Base-by-base conservation (phyloP, 176 grass and related monocot species). In the Bolboschoenus planiculmis region DNA sequence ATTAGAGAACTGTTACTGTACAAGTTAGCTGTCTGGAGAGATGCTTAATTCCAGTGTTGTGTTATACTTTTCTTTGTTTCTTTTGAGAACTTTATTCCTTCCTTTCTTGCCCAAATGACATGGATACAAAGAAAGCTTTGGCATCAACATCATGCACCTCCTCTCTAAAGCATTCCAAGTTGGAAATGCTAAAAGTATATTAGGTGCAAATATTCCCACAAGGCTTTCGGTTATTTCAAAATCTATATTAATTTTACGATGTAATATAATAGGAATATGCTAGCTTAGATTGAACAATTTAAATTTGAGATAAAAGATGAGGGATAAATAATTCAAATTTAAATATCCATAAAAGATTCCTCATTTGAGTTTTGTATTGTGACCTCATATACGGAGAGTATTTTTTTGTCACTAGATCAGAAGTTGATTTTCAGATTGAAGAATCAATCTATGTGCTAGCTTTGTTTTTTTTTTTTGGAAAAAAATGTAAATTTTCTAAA, bases 11-110 rank as follows among this genome's bases (percentile, higher is more conserved):
- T 26, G 20, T 4, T 55, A 88, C 87, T 30, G 57, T 63, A 87
- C 56, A 86, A 64, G 79, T 86, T 90, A 90, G 87, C 89, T 98
- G 92, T 98, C 87, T 47, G 65, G 71, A 88, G 46, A 61, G 82
- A 90, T 99, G 87, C 87, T 86, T n/a, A n/a, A n/a, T n/a, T 68
- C 88, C 84, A 78, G 61, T 67, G 59, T n/a, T n/a, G 15, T 87
- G 13, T 84, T 85, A 81, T 87, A 68, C 86, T 88, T 94, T 92
- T 21, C 86, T 87, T 93, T 84, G 87, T 81, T 73, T 84, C 88
- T 80, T 75, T 42, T 62, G 53, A 36, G 2, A 91, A 83, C 71
- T 78, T 88, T 88, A 94, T 93, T 98, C 89, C 87, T 81, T 94
- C 78, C 56, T 80, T 86, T 67, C 33, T 74, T 46, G 46, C 68